A percentile compares a stretch with the other conserved stretches of the same genome.
Conservation (phyloP, 768 basidiomycete genomes). For the Fomitopsis serialis region DNA sequence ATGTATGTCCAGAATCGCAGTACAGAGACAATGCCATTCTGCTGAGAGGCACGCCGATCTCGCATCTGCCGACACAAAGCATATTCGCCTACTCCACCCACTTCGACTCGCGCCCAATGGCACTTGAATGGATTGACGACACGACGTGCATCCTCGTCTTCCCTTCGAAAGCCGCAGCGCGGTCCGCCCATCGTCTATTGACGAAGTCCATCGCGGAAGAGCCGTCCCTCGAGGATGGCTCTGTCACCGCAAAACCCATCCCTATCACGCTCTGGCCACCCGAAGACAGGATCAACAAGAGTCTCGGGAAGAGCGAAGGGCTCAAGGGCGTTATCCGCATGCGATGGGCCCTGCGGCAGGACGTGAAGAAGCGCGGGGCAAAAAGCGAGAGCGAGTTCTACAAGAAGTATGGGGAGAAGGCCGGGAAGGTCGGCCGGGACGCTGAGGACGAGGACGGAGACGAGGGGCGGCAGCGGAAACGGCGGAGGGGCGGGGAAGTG, state of each 20-base stretch:
- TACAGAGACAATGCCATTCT: constrained; percentile 66
- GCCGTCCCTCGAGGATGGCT: constrained; percentile 46
- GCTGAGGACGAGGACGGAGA: constrained; percentile 23
- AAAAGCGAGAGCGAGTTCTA: constrained; percentile 74
- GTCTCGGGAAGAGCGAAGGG: constrained; percentile 64
- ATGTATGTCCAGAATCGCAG: constrained; percentile 32
- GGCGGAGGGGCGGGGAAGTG: constrained; percentile 28
- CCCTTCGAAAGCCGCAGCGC: constrained; percentile 47
- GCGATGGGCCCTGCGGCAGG: constrained; percentile 69
- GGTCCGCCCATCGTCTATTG: constrained; percentile 43
- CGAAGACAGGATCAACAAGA: constrained; percentile 69
- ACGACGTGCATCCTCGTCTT: constrained; percentile 79
- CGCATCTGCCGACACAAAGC: constrained; percentile 67
- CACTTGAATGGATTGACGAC: constrained; percentile 84
- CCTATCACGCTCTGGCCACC: constrained; percentile 76
- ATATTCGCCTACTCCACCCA: constrained; percentile 82
- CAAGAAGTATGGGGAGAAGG: constrained; percentile 58
- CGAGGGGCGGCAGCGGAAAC: constrained; percentile 23
- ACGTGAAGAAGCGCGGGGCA: constrained; percentile 77
- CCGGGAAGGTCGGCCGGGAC: constrained; percentile 52
- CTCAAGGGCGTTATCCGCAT: constrained; percentile 62
- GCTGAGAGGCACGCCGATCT: constrained; percentile 66
- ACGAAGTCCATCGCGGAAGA: constrained; percentile 48
- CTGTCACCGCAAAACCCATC: constrained; percentile 59
- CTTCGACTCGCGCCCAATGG: constrained; percentile 69